phyloP scores from a whole-genome alignment of 805 yeast genomes.

The Komagataella pseudopastoris region DNA sequence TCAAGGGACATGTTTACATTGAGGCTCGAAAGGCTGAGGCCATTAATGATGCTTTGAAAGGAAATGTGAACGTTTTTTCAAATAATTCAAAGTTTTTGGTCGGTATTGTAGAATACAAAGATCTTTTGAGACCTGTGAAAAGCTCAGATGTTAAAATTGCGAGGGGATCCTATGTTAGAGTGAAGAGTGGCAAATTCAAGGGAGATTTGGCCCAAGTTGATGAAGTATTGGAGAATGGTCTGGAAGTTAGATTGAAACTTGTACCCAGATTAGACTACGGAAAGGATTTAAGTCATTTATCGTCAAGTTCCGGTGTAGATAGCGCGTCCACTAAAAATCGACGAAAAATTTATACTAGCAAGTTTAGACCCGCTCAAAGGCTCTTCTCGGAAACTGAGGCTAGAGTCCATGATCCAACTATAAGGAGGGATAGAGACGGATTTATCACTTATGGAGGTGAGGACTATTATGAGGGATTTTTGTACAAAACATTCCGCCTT shows the following conservation, averaged over 20 bases:
- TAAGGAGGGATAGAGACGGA: slow-evolving; percentile 46
- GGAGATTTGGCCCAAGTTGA: slow-evolving; percentile 91
- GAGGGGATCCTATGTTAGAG: slow-evolving; percentile 87
- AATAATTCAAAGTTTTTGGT: slow-evolving; percentile 60
- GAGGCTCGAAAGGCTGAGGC: slow-evolving; percentile 93
- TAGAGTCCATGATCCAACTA: slow-evolving; percentile 64
- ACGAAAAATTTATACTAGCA: slow-evolving; percentile 12
- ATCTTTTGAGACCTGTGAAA: slow-evolving; percentile 78
- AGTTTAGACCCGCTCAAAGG: slow-evolving; percentile 72
- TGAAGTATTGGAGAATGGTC: slow-evolving; percentile 85
- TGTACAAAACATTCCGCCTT: slow-evolving; percentile 75
- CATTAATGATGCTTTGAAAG: slow-evolving; percentile 75
- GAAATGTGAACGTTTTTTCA: slow-evolving; percentile 75
- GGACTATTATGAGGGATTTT: slow-evolving; percentile 80
- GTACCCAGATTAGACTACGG: slow-evolving; percentile 94
- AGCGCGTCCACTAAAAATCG: not conserved
- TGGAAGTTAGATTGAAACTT: slow-evolving; percentile 85
- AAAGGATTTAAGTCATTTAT: slow-evolving; percentile 23
- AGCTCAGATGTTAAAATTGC: slow-evolving; percentile 77
- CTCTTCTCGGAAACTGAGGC: slow-evolving; percentile 87
- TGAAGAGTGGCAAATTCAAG: slow-evolving; percentile 82
- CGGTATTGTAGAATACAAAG: slow-evolving; percentile 93
- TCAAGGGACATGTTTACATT: slow-evolving; percentile 81
- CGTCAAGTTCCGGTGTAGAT: slow-evolving; percentile 7
- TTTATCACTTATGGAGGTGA: slow-evolving; percentile 66